Conservation (phyloP, 768 basidiomycete genomes). For the Tricholoma sp. region DNA sequence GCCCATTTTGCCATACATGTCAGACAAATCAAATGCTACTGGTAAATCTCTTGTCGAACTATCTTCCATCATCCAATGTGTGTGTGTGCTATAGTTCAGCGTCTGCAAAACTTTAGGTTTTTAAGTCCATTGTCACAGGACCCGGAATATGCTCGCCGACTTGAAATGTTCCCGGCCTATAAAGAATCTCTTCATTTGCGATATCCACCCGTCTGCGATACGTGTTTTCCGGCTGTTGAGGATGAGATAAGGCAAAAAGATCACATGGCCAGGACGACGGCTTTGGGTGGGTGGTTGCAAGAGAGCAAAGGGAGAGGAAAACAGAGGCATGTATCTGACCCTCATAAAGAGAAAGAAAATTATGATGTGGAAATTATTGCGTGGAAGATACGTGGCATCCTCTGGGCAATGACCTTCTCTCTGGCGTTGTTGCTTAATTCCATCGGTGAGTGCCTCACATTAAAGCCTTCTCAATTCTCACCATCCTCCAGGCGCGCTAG, state of each 20-base stretch:
- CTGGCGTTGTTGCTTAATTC: constrained; percentile 37
- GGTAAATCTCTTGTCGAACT: constrained; percentile 83
- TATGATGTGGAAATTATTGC: constrained; percentile 45
- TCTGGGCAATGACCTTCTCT: constrained; percentile 54
- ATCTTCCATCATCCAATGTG: constrained; percentile 76
- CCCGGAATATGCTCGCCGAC: constrained; percentile 61
- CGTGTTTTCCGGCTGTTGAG: constrained; percentile 75
- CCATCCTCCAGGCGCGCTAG: constrained; percentile 26
- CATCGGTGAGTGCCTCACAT: constrained; percentile 35
- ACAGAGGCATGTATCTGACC: constrained; percentile 43
- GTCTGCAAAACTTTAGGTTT: neutral
- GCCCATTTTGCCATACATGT: constrained; percentile 82
- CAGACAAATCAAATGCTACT: constrained; percentile 90
- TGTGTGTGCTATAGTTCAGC: constrained; percentile 23
- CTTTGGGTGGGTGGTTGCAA: constrained; percentile 66
- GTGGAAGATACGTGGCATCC: constrained; percentile 65
- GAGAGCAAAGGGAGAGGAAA: constrained; percentile 61
- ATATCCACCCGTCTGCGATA: constrained; percentile 82
- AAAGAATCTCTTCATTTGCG: constrained; percentile 68
- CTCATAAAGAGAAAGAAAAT: constrained; percentile 36
- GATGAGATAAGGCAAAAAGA: constrained; percentile 76
- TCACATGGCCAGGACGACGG: constrained; percentile 74
- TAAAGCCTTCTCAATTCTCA: neutral
- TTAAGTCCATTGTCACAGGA: constrained; percentile 42
- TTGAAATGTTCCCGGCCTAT: constrained; percentile 66